phyloP scores from a whole-genome alignment of 2,329 filamentous ascomycete species.

The Xylaria sp. region DNA sequence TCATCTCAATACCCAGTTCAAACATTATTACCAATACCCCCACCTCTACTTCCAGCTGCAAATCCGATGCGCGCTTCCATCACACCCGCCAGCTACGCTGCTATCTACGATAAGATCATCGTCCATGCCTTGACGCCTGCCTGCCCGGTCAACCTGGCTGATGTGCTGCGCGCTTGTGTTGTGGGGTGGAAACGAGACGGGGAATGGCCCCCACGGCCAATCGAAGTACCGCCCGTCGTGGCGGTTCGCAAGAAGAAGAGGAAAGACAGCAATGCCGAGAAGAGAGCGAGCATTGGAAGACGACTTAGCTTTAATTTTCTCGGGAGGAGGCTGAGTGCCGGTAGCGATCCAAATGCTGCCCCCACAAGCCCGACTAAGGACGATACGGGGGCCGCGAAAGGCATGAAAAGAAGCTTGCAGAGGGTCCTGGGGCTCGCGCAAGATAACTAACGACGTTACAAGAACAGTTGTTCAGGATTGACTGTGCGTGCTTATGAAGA shows the following conservation, averaged over 20 bases:
- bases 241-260: constrained; percentile 56
- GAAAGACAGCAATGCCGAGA: constrained; percentile 44
- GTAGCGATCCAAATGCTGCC: constrained; percentile 34
- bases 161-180: constrained; percentile 83
- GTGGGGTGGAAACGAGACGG: constrained; percentile 92
- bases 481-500: constrained; percentile 9
- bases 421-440: constrained; percentile 50
- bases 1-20: constrained; percentile 62
- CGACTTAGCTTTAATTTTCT: constrained; percentile 61
- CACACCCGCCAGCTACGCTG: constrained; percentile 75
- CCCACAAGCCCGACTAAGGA: constrained; percentile 32
- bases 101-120: constrained; percentile 91
- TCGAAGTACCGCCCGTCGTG: constrained; percentile 53
- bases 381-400: constrained; percentile 39
- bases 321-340: constrained; percentile 50
- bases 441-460: constrained; percentile 33
- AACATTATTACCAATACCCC: constrained; percentile 75
- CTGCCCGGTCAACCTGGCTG: constrained; percentile 86
- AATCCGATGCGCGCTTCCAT: constrained; percentile 84
- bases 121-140: constrained; percentile 81
- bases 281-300: constrained; percentile 49
- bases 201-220: constrained; percentile 83
- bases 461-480: not conserved
- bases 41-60: constrained; percentile 75
- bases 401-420: constrained; percentile 50